Conservation (phyloP, 345 rosid species). For the Brassica juncea region DNA sequence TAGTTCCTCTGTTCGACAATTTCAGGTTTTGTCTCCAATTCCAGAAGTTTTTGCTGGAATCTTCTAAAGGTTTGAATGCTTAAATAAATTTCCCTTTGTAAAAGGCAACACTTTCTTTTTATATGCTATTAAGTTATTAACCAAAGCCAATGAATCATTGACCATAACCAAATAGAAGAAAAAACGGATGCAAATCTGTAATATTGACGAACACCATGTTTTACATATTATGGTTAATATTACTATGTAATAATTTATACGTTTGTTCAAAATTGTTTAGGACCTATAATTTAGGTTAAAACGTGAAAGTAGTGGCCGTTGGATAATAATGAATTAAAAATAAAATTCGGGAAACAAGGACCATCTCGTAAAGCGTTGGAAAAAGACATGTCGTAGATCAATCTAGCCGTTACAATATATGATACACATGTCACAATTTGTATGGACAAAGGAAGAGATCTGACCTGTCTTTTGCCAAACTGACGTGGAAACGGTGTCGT, state of each 20-base stretch:
- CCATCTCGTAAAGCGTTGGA: constrained; percentile 9
- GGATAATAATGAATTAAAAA: not conserved
- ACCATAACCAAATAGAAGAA: not conserved
- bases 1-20: not conserved
- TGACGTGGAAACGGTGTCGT: constrained; percentile 35
- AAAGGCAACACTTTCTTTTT: not conserved
- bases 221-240: too few species aligned
- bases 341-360: not conserved
- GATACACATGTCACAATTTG: constrained; percentile 20
- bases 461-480: constrained; percentile 39
- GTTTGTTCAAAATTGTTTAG: not conserved
- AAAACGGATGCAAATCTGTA: not conserved
- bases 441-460: constrained; percentile 19
- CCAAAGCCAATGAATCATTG: not conserved
- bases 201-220: not conserved
- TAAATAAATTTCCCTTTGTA: not conserved
- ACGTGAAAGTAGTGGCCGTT: constrained; percentile 20
- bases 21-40: not conserved
- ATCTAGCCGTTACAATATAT: constrained; percentile 41
- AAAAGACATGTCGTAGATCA: constrained; percentile 28
- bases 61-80: not conserved
- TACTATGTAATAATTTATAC: too few species aligned
- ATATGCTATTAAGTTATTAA: not conserved
- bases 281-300: not conserved
- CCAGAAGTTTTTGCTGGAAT: not conserved